These are phyloP conservation scores for Coelastrella sp. DNA, from an alignment of 139 green algal genomes.

Conservation along the genomic window DNA sequence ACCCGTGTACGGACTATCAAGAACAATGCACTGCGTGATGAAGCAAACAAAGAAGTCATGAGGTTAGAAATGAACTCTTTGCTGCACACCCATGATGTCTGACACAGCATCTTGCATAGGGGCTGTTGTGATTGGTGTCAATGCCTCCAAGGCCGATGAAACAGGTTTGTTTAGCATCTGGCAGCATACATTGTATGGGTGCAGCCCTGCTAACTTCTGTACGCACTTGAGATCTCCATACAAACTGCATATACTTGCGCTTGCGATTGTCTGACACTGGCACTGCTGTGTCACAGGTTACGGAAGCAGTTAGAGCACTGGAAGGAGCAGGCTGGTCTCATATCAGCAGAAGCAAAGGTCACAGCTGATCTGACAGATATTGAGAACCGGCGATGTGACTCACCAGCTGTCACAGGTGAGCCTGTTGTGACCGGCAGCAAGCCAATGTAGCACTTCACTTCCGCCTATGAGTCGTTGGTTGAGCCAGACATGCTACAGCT, in stretches of 20 bases:
- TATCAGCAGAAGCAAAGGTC: slow-evolving; percentile 56
- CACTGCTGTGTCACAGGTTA: slow-evolving; percentile 58
- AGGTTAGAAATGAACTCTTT: background rate
- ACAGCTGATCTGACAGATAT: slow-evolving; percentile 33
- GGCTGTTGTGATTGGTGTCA: too few relatives aligned
- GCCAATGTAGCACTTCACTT: too few relatives aligned
- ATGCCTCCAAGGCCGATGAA: too few relatives aligned
- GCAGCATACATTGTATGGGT: too few relatives aligned
- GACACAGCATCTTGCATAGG: background rate
- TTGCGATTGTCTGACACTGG: too few relatives aligned
- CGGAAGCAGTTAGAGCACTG: slow-evolving; percentile 91
- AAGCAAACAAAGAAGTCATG: slow-evolving; percentile 87
- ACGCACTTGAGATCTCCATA: too few relatives aligned
- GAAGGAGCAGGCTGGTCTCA: slow-evolving; percentile 94
- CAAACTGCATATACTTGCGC: too few relatives aligned
- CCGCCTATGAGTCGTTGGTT: too few relatives aligned
- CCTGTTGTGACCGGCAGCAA: background rate
- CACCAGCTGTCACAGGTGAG: slow-evolving; percentile 1
- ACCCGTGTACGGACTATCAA: slow-evolving; percentile 96
- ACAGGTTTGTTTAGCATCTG: too few relatives aligned
- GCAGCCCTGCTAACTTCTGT: too few relatives aligned
- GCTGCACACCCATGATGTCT: background rate
- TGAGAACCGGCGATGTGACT: slow-evolving; percentile 34
- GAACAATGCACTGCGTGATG: slow-evolving; percentile 88
- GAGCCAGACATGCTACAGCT: background rate